These are phyloP conservation scores for Paramecium biaurelia DNA, from an alignment of 73 alveolate species.

Conservation along the genomic window DNA sequence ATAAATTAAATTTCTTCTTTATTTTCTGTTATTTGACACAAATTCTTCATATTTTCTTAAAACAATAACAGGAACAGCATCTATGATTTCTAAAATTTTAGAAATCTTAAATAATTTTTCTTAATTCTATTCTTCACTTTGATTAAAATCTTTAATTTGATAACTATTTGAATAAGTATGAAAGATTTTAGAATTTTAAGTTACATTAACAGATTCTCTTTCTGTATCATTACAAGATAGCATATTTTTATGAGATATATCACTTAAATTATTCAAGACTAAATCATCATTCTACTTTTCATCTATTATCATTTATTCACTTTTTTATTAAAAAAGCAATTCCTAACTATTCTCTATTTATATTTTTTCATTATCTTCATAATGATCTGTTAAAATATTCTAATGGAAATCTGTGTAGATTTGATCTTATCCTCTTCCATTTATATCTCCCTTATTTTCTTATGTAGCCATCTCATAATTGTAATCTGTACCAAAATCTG, in stretches of 20 bases:
- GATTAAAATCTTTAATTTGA: not conserved
- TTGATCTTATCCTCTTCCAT: not conserved
- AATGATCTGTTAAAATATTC: not conserved
- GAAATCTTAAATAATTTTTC: not conserved
- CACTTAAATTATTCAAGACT: not conserved
- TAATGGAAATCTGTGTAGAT: not conserved
- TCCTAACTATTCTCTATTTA: not conserved
- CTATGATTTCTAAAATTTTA: not conserved
- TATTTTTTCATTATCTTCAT: not conserved
- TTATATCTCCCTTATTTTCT: not conserved
- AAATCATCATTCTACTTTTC: not conserved
- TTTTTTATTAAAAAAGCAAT: not conserved
- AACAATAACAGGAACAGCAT: not conserved
- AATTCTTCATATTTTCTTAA: not conserved
- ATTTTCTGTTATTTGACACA: not conserved
- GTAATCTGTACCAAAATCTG: not conserved
- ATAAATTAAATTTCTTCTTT: not conserved
- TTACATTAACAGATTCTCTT: not conserved
- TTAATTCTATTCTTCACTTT: not conserved
- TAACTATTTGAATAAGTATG: constrained; percentile 4
- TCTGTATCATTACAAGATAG: not conserved
- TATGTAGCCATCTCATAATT: not conserved
- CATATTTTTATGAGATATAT: not conserved
- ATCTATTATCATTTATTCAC: not conserved
- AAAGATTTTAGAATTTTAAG: not conserved